These are phyloP conservation scores for Telopea speciosissima DNA, from an alignment of 177 flowering plant species.

Conservation along the genomic window DNA sequence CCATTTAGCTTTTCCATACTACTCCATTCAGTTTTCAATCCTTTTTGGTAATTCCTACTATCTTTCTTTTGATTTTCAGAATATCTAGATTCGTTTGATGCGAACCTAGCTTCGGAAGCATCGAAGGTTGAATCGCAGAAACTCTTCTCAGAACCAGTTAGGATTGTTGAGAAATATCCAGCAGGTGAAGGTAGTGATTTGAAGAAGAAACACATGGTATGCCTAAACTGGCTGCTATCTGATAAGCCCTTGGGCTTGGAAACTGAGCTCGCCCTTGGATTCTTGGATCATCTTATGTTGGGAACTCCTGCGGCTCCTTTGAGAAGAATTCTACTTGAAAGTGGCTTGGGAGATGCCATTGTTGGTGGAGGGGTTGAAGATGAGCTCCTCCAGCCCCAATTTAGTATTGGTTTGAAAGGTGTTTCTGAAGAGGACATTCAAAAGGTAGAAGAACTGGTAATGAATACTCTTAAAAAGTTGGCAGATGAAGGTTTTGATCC, in stretches of 20 bases:
- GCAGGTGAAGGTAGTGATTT: constrained; percentile 79
- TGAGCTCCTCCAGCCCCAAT: constrained; percentile 95
- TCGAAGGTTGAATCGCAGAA: constrained; percentile 66
- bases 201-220: constrained; percentile 93
- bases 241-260: constrained; percentile 88
- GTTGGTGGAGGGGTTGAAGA: constrained; percentile 94
- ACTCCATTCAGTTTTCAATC: too few relatives aligned
- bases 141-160: constrained; percentile 68
- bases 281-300: constrained; percentile 89
- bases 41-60: too few relatives aligned
- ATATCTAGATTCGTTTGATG: constrained; percentile 78
- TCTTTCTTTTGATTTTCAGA: constrained; percentile 33
- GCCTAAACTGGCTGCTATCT: constrained; percentile 93
- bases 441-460: constrained; percentile 80
- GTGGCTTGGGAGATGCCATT: constrained; percentile 93
- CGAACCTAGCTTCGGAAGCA: constrained; percentile 57
- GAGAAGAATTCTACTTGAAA: constrained; percentile 82
- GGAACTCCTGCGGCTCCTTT: constrained; percentile 99
- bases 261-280: constrained; percentile 87
- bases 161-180: constrained; percentile 90
- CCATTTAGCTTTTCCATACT: too few relatives aligned
- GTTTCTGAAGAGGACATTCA: constrained; percentile 76
- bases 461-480: constrained; percentile 56
- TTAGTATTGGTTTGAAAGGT: constrained; percentile 89
- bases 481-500: constrained; percentile 85